phyloP scores from a whole-genome alignment of 1,139 yeast species.

The Taphrina flavorubra region DNA sequence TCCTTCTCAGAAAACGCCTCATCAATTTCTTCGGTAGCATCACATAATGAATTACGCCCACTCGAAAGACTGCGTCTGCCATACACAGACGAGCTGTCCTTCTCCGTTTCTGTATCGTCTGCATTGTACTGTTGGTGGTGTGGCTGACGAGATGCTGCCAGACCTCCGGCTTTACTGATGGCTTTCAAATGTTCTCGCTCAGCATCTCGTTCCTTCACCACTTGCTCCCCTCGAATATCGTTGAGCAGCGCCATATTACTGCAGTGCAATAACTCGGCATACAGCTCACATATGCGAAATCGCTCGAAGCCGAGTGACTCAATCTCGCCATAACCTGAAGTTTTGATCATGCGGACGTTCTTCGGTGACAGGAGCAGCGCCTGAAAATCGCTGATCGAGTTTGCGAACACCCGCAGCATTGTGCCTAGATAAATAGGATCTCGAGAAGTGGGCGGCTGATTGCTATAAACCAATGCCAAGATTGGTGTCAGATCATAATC shows the following conservation, averaged over 20 bases:
- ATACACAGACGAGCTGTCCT: slow-evolving; percentile 12
- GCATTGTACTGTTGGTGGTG: background rate
- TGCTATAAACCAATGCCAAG: slow-evolving; percentile 79
- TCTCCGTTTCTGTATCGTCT: slow-evolving; percentile 25
- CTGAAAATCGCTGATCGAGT: slow-evolving; percentile 73
- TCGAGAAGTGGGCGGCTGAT: slow-evolving; percentile 92
- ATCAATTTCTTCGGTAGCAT: slow-evolving; percentile 8
- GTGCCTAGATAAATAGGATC: slow-evolving; percentile 95
- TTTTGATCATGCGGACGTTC: slow-evolving; percentile 54
- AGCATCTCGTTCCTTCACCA: slow-evolving; percentile 75
- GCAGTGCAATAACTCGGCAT: slow-evolving; percentile 94
- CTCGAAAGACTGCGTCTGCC: slow-evolving; percentile 19
- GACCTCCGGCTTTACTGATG: slow-evolving; percentile 8
- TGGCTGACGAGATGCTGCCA: slow-evolving; percentile 2
- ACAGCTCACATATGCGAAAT: slow-evolving; percentile 89
- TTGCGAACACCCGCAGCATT: slow-evolving; percentile 77
- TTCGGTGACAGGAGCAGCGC: slow-evolving; percentile 57
- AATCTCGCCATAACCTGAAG: slow-evolving; percentile 73
- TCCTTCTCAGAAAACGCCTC: slow-evolving; percentile 21
- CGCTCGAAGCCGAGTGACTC: slow-evolving; percentile 96
- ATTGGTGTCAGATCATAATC: slow-evolving; percentile 94
- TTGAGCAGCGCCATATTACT: slow-evolving; percentile 94
- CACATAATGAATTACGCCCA: slow-evolving; percentile 17
- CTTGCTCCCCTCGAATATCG: slow-evolving; percentile 79
- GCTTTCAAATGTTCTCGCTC: slow-evolving; percentile 57